Base-by-base conservation (phyloP, 352 stramenopile genomes). In the Phytophthora crassamura region DNA sequence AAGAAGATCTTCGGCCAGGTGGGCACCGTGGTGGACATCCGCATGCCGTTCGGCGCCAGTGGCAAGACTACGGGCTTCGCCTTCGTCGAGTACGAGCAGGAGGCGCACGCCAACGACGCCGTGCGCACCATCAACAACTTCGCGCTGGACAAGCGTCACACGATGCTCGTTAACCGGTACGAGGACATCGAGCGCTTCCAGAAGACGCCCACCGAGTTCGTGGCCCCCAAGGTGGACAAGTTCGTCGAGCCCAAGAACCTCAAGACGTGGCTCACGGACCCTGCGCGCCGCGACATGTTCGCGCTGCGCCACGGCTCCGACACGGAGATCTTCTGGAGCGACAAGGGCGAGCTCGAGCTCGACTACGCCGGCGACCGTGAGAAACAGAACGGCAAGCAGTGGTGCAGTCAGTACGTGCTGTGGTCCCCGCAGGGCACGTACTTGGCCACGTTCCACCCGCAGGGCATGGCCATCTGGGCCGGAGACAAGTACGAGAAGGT, bases 341-440 rank as follows among this genome's bases (percentile, higher is more conserved):
- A 78, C 56, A 92, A 94, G 80, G 88, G 86, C 22, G 85, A 93
- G 43, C 45, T 85, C 40, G 77, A 94, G 46, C 76, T 99, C 6
- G 95, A 98, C 57, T 99, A 99, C 57, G 97, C 95, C 61, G 97
- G 97, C 16, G 88, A 90, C 55, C 88, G 97, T 12, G 97, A 99
- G 75, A 99, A 99, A 81, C 78, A 78, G 65, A 95, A 94, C 34
- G 96, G 96, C 45, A 97, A 98, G 69, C 82, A 94, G 71, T 99
- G 97, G 98, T 99, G 97, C 80, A 97, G 98, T 68, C 94, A 98
- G 72, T 99, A 99, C 74, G 94, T 98, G 49, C 81, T 98, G 67
- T 99, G 98, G 98, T 98, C 87, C 53, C 96, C 97, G 7, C 91
- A 98, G 48, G 98, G 98, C 53, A 97, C 85, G 55, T 99, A 99